phyloP scores from a whole-genome alignment of 176 grass and related monocot genomes.

The Aechmea fasciata region DNA sequence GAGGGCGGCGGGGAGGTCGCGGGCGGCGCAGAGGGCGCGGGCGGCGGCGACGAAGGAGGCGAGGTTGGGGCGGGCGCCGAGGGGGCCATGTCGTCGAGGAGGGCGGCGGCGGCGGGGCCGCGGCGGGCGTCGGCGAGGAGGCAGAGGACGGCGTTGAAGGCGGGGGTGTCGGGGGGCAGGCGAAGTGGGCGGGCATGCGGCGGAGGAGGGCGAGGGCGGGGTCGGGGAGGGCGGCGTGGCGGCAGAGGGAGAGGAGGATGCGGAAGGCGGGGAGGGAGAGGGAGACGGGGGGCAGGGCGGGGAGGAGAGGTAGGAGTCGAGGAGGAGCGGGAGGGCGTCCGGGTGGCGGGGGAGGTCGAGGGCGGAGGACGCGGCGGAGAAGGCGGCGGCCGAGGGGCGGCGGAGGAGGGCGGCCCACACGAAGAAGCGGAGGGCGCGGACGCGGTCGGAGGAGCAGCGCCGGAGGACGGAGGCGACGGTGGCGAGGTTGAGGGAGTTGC shows the following conservation, averaged over 20 bases:
- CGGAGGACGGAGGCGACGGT: slow-evolving; percentile 38
- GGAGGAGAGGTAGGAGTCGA: slow-evolving; percentile 39
- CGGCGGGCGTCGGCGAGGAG: slow-evolving; percentile 15
- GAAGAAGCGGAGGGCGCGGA: slow-evolving; percentile 30
- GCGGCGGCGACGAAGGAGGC: slow-evolving; percentile 44
- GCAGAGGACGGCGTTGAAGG: slow-evolving; percentile 27
- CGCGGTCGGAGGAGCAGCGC: slow-evolving; percentile 19
- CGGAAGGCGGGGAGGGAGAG: slow-evolving; percentile 14
- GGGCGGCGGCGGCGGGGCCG: slow-evolving; percentile 16
- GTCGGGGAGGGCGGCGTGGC: slow-evolving; percentile 11
- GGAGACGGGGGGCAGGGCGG: slow-evolving; percentile 18
- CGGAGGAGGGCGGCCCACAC: slow-evolving; percentile 37
- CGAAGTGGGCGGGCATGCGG: slow-evolving; percentile 27
- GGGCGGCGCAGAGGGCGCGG: slow-evolving; percentile 37
- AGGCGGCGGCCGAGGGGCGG: slow-evolving; percentile 23
- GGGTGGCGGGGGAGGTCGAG: slow-evolving; percentile 37
- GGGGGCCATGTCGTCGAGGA: slow-evolving; percentile 52
- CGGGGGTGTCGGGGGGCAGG: slow-evolving; percentile 28
- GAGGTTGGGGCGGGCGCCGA: slow-evolving; percentile 29
- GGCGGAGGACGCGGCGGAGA: slow-evolving; percentile 35
- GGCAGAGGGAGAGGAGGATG: slow-evolving; percentile 21
- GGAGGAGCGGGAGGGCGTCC: slow-evolving; percentile 29
- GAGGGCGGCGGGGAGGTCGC: slow-evolving; percentile 40
- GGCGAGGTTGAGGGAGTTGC: slow-evolving; percentile 24
- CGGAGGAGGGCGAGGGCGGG: slow-evolving; percentile 24